Evolutionary conservation across 2,329 filamentous ascomycete genomes (phyloP).

Genomic region (Lasiodiplodia theobromae): DNA sequence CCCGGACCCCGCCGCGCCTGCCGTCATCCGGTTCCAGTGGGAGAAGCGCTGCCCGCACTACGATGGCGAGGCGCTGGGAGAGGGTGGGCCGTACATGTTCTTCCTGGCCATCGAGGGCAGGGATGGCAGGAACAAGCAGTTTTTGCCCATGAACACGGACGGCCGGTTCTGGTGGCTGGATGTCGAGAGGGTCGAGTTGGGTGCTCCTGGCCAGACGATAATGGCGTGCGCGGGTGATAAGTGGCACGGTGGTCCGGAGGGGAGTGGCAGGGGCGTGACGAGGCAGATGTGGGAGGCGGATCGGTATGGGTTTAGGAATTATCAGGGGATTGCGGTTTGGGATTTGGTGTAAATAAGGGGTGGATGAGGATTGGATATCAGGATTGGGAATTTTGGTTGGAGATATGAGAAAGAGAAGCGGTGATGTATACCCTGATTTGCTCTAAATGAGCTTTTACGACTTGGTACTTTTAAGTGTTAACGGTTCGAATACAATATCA

Average conservation of each 20-base stretch:
- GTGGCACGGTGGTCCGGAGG: conserved; percentile 24
- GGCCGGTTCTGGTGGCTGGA: conserved; percentile 85
- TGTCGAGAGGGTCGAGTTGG: conserved; percentile 62
- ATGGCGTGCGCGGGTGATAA: conserved; percentile 21
- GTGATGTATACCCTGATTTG: conserved; percentile 1
- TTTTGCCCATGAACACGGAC: conserved; percentile 72
- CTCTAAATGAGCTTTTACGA: neutral
- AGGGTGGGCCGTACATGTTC: conserved; percentile 71
- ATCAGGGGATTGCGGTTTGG: conserved; percentile 21
- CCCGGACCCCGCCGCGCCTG: conserved; percentile 41
- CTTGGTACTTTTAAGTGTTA: neutral
- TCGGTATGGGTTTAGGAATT: conserved; percentile 24
- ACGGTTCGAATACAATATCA: neutral
- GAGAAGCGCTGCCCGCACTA: conserved; percentile 82
- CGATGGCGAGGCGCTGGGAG: conserved; percentile 72
- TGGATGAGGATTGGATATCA: neutral
- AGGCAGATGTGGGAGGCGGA: conserved; percentile 25
- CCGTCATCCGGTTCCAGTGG: conserved; percentile 77
- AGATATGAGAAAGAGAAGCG: no score
- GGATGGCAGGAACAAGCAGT: conserved; percentile 72
- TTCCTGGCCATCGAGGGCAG: conserved; percentile 67
- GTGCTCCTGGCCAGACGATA: conserved; percentile 40
- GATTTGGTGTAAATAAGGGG: conserved; percentile 4
- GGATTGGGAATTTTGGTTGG: neutral
- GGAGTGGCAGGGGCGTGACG: conserved; percentile 29